Percentiles rank a stretch among this genome's conserved stretches.
Evolutionary conservation across 495 filamentous ascomycete genomes (phyloP).

Genomic region (Penicillium paradoxum): DNA sequence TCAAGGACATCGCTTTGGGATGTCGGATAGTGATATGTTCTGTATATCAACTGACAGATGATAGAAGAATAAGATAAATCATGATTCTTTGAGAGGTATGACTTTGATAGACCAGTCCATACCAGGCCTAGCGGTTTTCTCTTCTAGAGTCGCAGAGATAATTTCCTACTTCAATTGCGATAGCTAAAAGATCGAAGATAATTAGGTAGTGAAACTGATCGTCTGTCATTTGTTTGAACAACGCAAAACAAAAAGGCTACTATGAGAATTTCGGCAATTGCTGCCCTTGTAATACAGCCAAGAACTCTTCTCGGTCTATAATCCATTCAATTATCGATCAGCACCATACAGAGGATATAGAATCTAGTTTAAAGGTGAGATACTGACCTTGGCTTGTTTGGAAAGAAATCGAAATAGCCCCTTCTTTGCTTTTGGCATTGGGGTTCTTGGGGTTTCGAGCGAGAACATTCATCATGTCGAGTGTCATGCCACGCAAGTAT

Average conservation of each 20-base stretch:
- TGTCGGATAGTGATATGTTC: no score
- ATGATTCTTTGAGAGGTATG: no score
- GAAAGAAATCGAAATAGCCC: constrained; percentile 33
- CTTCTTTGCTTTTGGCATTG: constrained; percentile 15
- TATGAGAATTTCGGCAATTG: constrained; percentile 1
- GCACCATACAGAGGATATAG: neutral
- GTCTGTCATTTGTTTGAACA: no score
- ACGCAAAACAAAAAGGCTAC: neutral
- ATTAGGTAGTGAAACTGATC: no score
- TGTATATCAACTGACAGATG: no score
- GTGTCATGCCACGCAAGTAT: constrained; percentile 27
- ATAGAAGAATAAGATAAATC: no score
- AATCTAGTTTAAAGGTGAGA: neutral
- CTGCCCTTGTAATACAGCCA: constrained; percentile 15
- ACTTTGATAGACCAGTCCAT: no score
- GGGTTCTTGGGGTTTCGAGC: constrained; percentile 25
- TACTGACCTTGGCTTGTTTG: constrained; percentile 24
- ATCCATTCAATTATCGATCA: constrained; percentile 50
- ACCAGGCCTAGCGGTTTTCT: no score
- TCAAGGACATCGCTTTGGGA: no score
- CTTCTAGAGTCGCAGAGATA: no score
- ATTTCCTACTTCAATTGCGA: no score
- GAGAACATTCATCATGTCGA: constrained; percentile 34
- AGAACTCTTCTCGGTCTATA: constrained; percentile 27
- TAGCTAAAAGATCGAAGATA: no score